A percentile compares a stretch with the other conserved stretches of the same genome.
Evolutionary conservation across 2,329 filamentous ascomycete genomes (phyloP).

Genomic region (Colletotrichum orbiculare): DNA sequence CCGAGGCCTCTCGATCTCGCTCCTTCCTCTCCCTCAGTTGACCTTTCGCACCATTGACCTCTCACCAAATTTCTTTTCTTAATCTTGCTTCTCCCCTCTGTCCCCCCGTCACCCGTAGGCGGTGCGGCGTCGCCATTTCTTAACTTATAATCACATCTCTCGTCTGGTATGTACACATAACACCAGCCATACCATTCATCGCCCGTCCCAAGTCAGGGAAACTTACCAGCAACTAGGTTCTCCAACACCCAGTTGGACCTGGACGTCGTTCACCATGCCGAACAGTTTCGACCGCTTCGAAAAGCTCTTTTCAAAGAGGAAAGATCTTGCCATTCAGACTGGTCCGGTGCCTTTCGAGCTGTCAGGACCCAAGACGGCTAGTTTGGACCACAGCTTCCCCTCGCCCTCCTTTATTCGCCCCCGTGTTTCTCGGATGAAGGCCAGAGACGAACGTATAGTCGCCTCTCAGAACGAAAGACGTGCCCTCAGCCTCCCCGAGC

Average conservation of each 20-base stretch:
- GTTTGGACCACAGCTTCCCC: slow-evolving; percentile 55
- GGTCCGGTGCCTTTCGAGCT: slow-evolving; percentile 6
- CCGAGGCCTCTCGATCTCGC: slow-evolving; percentile 5
- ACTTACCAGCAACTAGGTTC: slow-evolving; percentile 19
- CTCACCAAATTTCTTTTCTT: slow-evolving; percentile 4
- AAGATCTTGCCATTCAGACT: slow-evolving; percentile 35
- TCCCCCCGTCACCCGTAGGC: slow-evolving; percentile 1
- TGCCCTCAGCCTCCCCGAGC: slow-evolving; percentile 35
- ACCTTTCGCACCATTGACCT: slow-evolving; percentile 8
- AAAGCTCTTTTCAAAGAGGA: slow-evolving; percentile 62
- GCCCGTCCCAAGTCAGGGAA: neutral
- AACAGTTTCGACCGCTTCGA: slow-evolving; percentile 51
- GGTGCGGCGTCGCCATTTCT: neutral
- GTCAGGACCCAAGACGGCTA: slow-evolving; percentile 36
- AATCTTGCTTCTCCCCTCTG: neutral
- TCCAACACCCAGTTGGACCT: neutral
- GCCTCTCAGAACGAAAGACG: slow-evolving; percentile 25
- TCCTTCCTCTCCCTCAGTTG: slow-evolving; percentile 11
- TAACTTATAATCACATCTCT: slow-evolving; percentile 7
- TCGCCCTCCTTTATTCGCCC: slow-evolving; percentile 67
- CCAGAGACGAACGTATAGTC: slow-evolving; percentile 58
- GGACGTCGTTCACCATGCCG: slow-evolving; percentile 23
- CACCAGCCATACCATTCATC: neutral
- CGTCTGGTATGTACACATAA: slow-evolving; percentile 11
- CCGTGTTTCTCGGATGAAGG: slow-evolving; percentile 64